Evolutionary conservation across 1,284 basidiomycete genomes (phyloP).

Genomic region (Malassezia cuniculi): DNA sequence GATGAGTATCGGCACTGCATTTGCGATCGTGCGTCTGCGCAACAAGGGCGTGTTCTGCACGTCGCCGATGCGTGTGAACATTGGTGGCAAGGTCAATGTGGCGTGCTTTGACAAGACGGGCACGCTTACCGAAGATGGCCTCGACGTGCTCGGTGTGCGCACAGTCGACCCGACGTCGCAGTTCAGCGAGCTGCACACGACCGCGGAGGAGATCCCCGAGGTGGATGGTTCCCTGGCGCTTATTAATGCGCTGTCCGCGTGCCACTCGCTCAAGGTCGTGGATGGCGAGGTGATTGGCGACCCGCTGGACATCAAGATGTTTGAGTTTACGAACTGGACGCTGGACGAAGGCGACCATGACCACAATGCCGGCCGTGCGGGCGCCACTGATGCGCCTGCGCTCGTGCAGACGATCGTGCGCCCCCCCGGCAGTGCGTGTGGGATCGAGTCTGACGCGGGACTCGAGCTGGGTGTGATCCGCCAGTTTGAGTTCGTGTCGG

Average conservation of each 20-base stretch:
- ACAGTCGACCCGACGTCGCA: constrained; percentile 46
- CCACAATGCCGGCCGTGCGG: constrained; percentile 23
- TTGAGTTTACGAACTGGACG: constrained; percentile 89
- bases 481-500: constrained; percentile 90
- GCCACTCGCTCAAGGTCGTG: constrained; percentile 86
- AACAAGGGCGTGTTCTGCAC: constrained; percentile 89
- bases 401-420: constrained; percentile 93
- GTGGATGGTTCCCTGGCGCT: constrained; percentile 55
- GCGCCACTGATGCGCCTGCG: constrained; percentile 51
- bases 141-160: constrained; percentile 66
- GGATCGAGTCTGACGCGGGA: constrained; percentile 58
- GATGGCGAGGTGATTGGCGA: constrained; percentile 82
- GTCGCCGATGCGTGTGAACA: constrained; percentile 87
- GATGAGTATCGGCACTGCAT: constrained; percentile 91
- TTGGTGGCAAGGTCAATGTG: constrained; percentile 91
- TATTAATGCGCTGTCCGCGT: constrained; percentile 83
- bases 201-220: too few relatives aligned
- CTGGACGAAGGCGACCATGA: constrained; percentile 68
- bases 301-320: constrained; percentile 76
- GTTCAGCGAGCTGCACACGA: constrained; percentile 71
- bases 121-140: constrained; percentile 91
- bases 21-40: constrained; percentile 78
- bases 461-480: constrained; percentile 84
- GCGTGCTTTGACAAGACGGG: constrained; percentile 99
- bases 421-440: constrained; percentile 76